Evolutionary conservation across 768 basidiomycete species (phyloP).

Genomic region (Agrocybe praecox): DNA sequence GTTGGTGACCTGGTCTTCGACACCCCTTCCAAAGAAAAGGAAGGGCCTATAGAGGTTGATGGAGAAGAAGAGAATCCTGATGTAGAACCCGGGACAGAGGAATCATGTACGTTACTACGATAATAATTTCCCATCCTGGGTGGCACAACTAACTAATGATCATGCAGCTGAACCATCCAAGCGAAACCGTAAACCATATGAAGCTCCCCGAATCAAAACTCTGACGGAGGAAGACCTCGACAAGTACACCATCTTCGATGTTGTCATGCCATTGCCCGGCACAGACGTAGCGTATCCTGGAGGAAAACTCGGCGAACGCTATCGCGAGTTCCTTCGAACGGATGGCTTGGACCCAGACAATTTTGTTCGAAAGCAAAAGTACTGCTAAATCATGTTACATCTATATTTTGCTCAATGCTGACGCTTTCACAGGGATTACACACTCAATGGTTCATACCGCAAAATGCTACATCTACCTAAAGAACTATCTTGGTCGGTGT

Average conservation of each 20-base stretch:
- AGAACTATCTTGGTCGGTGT: conserved; percentile 76
- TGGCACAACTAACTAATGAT: conserved; percentile 1
- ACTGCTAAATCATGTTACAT: conserved; percentile 21
- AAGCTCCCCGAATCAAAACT: conserved; percentile 72
- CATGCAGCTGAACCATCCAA: conserved; percentile 28
- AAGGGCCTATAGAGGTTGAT: conserved; percentile 31
- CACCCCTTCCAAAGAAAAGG: conserved; percentile 27
- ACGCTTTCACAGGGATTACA: conserved; percentile 72
- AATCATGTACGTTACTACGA: conserved; percentile 17
- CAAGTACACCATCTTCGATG: conserved; percentile 89
- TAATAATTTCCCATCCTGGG: neutral
- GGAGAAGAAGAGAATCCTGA: conserved; percentile 23
- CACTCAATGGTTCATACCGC: conserved; percentile 90
- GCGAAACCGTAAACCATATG: conserved; percentile 56
- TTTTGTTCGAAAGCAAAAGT: conserved; percentile 91
- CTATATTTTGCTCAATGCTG: neutral
- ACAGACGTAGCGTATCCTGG: conserved; percentile 93
- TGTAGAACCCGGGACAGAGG: conserved; percentile 21
- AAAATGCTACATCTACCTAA: conserved; percentile 87
- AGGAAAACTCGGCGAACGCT: conserved; percentile 83
- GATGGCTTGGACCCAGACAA: conserved; percentile 93
- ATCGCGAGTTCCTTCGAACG: conserved; percentile 74
- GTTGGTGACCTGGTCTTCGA: conserved; percentile 93
- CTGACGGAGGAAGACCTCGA: conserved; percentile 77
- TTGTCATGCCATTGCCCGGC: conserved; percentile 97